Conservation (phyloP, 192 early-diverging fungal genomes). For the Entophlyctis luteolus region DNA sequence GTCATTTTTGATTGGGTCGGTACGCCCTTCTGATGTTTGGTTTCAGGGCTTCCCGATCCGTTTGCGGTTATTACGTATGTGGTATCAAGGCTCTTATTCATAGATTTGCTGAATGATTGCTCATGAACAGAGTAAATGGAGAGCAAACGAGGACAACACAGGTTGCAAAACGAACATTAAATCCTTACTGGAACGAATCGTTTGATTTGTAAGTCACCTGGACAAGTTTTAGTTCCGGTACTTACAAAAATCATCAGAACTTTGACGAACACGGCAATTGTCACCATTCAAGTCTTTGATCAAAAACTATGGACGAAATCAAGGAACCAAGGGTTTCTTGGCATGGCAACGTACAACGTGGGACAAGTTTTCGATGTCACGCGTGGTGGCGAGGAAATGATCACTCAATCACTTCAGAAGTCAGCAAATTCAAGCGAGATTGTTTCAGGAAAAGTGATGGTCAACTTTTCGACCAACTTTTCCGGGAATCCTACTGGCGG, state of each 20-base stretch:
- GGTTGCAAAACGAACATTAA: conserved; percentile 80
- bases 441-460: conserved; percentile 81
- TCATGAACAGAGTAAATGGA: conserved; percentile 65
- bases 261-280: conserved; percentile 68
- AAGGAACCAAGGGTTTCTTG: conserved; percentile 68
- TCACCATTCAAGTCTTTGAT: conserved; percentile 96
- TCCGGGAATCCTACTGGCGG: conserved; percentile 42
- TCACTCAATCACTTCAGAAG: conserved; percentile 79
- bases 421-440: conserved; percentile 76
- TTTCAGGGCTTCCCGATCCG: conserved; percentile 80
- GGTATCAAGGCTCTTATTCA: too few relatives aligned
- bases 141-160: conserved; percentile 91
- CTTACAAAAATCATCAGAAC: too few relatives aligned
- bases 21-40: not conserved
- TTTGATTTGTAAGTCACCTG: conserved; percentile 67
- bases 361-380: conserved; percentile 76
- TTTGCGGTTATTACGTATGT: conserved; percentile 85
- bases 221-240: too few relatives aligned
- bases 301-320: conserved; percentile 90
- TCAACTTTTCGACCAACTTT: conserved; percentile 67
- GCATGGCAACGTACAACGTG: conserved; percentile 83
- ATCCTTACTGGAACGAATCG: conserved; percentile 95
- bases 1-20: conserved; percentile 10
- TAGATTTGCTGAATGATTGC: too few relatives aligned
- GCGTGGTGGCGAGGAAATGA: conserved; percentile 78